Percentiles rank a stretch among this genome's conserved stretches.
These are phyloP conservation scores for Anisodus acutangulus DNA, from an alignment of 257 asterid genomes.

Conservation along the genomic window DNA sequence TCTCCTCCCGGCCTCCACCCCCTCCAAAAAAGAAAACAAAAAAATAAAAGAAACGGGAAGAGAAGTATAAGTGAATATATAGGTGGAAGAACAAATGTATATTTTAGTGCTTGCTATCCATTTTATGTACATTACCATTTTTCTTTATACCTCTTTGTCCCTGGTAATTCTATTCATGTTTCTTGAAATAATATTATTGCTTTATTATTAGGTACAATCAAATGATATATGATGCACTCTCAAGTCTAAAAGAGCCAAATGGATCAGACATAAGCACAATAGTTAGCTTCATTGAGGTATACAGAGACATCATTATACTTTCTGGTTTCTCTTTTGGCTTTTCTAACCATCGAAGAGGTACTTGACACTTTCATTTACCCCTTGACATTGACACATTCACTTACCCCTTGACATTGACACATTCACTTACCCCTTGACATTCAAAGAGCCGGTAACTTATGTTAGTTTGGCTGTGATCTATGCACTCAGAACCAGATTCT, in stretches of 20 bases:
- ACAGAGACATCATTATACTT: slow-evolving; percentile 15
- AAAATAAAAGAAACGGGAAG: not conserved
- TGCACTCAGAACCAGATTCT: too few species aligned
- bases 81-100: not conserved
- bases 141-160: not conserved
- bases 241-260: slow-evolving; percentile 63
- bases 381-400: too few species aligned
- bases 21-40: not conserved
- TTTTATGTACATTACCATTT: slow-evolving; percentile 16
- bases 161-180: not conserved
- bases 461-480: too few species aligned
- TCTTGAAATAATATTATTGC: slow-evolving; percentile 25
- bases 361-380: not conserved
- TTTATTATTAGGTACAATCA: slow-evolving; percentile 61
- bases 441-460: not conserved
- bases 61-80: not conserved
- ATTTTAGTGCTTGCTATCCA: not conserved
- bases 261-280: slow-evolving; percentile 73
- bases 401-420: too few species aligned
- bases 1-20: not conserved
- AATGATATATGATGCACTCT: slow-evolving; percentile 77
- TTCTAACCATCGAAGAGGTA: not conserved
- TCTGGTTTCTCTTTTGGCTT: slow-evolving; percentile 16
- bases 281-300: slow-evolving; percentile 76
- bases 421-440: not conserved